phyloP scores from a whole-genome alignment of 257 asterid species.

The Nicotiana benthamiana region DNA sequence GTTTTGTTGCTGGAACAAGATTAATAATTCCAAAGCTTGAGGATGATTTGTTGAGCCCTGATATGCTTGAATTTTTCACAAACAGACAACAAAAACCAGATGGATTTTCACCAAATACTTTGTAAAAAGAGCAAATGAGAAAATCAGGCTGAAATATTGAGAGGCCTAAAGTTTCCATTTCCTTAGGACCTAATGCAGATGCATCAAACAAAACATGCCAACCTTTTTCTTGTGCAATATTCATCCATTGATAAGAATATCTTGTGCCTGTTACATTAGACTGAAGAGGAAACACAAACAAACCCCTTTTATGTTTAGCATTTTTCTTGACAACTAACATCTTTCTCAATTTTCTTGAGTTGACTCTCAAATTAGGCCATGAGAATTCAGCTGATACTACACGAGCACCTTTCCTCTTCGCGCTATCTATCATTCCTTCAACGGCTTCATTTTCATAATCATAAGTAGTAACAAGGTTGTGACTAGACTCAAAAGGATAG shows the following conservation, averaged over 20 bases:
- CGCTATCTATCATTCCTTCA: constrained; percentile 36
- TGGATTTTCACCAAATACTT: constrained; percentile 78
- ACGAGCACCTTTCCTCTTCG: constrained; percentile 35
- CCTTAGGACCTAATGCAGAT: constrained; percentile 65
- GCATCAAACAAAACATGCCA: constrained; percentile 87
- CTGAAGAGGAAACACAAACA: constrained; percentile 71
- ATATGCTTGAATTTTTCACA: constrained; percentile 45
- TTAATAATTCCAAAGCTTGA: constrained; percentile 47
- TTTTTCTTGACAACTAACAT: constrained; percentile 21
- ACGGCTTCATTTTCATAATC: constrained; percentile 60
- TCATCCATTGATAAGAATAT: constrained; percentile 84
- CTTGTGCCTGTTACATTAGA: constrained; percentile 59
- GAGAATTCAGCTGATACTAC: constrained; percentile 48
- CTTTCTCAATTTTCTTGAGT: constrained; percentile 47
- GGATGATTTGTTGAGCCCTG: constrained; percentile 24
- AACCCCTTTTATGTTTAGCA: constrained; percentile 33
- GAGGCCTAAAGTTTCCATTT: constrained; percentile 85
- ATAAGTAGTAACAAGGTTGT: constrained; percentile 45
- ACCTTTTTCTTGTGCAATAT: constrained; percentile 62
- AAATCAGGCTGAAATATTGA: constrained; percentile 74
- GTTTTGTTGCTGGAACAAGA: constrained; percentile 31
- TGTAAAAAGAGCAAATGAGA: constrained; percentile 57
- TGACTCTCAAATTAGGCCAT: constrained; percentile 62
- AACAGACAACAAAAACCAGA: constrained; percentile 72
- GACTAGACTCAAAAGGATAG: constrained; percentile 47